These are phyloP conservation scores for Quercus phellos DNA, from an alignment of 331 rosid genomes.

Conservation along the genomic window DNA sequence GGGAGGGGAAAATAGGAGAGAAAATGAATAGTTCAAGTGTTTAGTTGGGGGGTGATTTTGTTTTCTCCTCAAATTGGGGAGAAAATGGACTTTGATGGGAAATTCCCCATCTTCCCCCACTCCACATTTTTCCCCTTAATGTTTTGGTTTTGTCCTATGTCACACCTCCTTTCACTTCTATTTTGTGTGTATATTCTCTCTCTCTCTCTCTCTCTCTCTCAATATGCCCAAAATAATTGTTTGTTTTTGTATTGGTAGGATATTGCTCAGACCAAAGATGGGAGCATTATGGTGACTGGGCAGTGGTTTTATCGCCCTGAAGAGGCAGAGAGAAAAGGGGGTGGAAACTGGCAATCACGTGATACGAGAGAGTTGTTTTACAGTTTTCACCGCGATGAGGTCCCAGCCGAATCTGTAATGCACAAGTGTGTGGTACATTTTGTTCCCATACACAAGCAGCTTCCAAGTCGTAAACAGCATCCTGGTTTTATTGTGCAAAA, in stretches of 20 bases:
- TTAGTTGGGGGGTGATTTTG: too few relatives aligned
- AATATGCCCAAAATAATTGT: constrained; percentile 3
- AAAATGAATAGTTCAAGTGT: too few relatives aligned
- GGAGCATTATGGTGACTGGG: constrained; percentile 68
- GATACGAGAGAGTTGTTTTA: constrained; percentile 93
- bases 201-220: not conserved
- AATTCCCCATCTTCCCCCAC: too few relatives aligned
- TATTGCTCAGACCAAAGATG: constrained; percentile 47
- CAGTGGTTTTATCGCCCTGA: constrained; percentile 99
- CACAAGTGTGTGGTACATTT: constrained; percentile 90
- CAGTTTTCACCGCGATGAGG: constrained; percentile 92
- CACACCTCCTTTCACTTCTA: not conserved
- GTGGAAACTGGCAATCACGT: constrained; percentile 81
- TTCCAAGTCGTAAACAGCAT: constrained; percentile 74
- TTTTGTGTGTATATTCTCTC: not conserved
- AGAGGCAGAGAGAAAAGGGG: constrained; percentile 84
- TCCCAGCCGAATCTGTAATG: constrained; percentile 96
- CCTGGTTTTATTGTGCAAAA: constrained; percentile 96
- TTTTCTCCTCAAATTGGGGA: too few relatives aligned
- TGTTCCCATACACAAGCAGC: constrained; percentile 80
- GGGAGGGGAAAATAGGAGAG: too few relatives aligned
- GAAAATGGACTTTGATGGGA: too few relatives aligned
- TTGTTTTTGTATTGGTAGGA: constrained; percentile 49
- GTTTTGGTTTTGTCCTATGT: not conserved
- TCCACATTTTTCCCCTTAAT: too few relatives aligned